Evolutionary conservation across 768 basidiomycete genomes (phyloP), one percentile per base, ranked within the genome.

Genomic region (Amanita muscaria): DNA sequence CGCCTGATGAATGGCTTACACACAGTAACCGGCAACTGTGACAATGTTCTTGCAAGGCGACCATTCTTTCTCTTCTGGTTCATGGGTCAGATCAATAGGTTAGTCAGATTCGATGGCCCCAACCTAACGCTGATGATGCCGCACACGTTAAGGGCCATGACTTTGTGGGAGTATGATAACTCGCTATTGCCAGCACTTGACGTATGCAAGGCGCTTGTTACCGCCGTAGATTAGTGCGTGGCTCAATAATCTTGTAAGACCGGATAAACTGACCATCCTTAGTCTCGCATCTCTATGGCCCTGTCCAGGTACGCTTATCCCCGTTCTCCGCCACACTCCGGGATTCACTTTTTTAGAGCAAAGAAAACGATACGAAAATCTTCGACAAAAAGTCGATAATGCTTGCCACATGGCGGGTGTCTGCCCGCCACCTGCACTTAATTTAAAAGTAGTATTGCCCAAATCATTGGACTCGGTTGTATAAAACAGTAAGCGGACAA

Each of bases 1-100:
- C 73, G 76, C 24, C 69, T 79, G 22, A 76, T 82, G 67, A 60
- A 64, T 23, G 80, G 77, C 7, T 62, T 85, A 34, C 69, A 74
- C 43, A 69, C 72, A 2, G 70, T 84, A 50, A 83, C 83, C 7
- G 80, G 79, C 12, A 67, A 69, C 49, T 56, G 65, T 19, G 65
- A 56, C 31, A 71, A 76, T 48, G 57, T 68, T 24, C 59, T 86
- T 18, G 64, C 75, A 2, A 65, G 72, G 12, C 64, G 82, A 45
- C 83, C 83, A 8, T 81, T 80, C 56, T 81, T 77, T 56, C 67
- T 77, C 18, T 82, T 82, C 57, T 85, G 81, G 82, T 83, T 86
- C 55, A 80, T 83, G 79, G 71, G 72, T 16, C 80, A 84, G 59
- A 72, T 85, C 42, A 68, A 65, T 55, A 70, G 77, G 79, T 75